These are phyloP conservation scores for Biscogniauxia sp. DNA, from an alignment of 2,329 filamentous ascomycete species.

Conservation along the genomic window DNA sequence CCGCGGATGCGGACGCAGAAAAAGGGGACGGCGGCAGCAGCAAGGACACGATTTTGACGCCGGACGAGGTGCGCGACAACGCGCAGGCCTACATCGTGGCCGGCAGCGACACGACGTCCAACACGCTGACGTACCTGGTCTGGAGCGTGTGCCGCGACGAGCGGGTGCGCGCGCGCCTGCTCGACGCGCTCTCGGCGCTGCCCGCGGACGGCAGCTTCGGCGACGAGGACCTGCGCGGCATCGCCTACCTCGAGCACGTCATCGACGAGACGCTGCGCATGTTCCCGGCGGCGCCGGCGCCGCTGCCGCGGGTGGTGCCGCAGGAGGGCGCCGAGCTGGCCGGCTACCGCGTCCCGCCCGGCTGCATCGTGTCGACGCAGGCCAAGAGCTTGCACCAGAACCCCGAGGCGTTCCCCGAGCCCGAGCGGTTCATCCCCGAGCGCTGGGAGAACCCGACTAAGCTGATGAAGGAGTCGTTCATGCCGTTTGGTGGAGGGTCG, in stretches of 20 bases:
- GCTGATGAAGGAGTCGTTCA: constrained; percentile 27
- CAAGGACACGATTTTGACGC: constrained; percentile 16
- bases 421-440: constrained; percentile 28
- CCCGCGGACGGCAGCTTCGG: constrained; percentile 25
- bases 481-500: constrained; percentile 31
- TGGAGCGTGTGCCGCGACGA: constrained; percentile 38
- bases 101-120: constrained; percentile 51
- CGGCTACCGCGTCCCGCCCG: constrained; percentile 35
- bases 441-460: constrained; percentile 25
- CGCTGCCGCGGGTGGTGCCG: constrained; percentile 34
- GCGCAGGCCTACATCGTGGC: constrained; percentile 44
- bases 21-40: too few species aligned
- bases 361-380: constrained; percentile 35
- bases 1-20: constrained; percentile 28
- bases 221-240: constrained; percentile 31
- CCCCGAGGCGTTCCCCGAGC: constrained; percentile 34
- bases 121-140: constrained; percentile 46
- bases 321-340: constrained; percentile 31
- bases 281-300: constrained; percentile 32
- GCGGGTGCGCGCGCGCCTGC: constrained; percentile 15
- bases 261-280: constrained; percentile 33
- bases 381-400: constrained; percentile 41
- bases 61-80: constrained; percentile 13
- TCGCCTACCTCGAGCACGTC: constrained; percentile 34
- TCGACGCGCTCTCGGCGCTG: constrained; percentile 19